These are phyloP conservation scores for Malus sieversii DNA, from an alignment of 306 rosid genomes.

Conservation along the genomic window DNA sequence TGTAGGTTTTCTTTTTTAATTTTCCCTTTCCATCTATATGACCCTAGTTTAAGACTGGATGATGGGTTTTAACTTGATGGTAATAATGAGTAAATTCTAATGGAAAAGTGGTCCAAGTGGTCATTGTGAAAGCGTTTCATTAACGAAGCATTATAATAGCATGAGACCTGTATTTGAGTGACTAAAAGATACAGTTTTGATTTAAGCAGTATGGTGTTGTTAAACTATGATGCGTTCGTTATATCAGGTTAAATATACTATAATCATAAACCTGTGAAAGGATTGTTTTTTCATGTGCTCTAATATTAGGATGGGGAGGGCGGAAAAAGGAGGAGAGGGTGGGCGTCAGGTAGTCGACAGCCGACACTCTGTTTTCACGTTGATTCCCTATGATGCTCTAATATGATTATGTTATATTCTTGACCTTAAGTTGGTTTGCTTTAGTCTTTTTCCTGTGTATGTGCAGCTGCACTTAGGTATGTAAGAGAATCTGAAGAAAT, in stretches of 20 bases:
- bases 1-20: not conserved
- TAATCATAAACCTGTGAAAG: not conserved
- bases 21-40: not conserved
- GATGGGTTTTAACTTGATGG: not conserved
- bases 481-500: constrained; percentile 74
- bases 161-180: not conserved
- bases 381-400: not conserved
- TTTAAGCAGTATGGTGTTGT: not conserved
- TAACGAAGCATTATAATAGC: not conserved
- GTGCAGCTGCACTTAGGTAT: constrained; percentile 51
- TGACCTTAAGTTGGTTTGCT: not conserved
- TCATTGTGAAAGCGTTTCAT: not conserved
- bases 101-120: not conserved
- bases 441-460: not conserved
- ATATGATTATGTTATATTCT: not conserved
- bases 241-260: not conserved
- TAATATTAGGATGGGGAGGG: too few species aligned
- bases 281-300: not conserved
- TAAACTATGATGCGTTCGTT: not conserved
- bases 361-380: too few species aligned
- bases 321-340: too few species aligned
- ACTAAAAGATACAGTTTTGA: not conserved
- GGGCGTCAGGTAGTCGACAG: too few species aligned
- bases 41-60: not conserved
- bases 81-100: not conserved